These are phyloP conservation scores for Rhizopus delemar DNA, from an alignment of 371 early-diverging fungal species.

Conservation along the genomic window DNA sequence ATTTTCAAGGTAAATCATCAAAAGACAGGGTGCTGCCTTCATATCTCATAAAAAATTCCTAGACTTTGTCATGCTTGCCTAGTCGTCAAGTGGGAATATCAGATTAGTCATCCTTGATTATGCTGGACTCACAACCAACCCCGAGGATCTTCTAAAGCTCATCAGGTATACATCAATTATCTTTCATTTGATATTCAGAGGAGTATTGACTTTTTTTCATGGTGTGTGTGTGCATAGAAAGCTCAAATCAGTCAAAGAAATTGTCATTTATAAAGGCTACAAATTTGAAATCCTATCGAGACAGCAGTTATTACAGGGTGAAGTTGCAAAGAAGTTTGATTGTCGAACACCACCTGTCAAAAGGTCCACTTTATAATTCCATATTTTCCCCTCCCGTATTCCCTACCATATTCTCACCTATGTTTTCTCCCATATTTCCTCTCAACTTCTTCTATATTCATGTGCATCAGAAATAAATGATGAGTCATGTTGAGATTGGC, in stretches of 20 bases:
- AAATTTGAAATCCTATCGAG: slow-evolving; percentile 3
- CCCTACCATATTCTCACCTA: not conserved
- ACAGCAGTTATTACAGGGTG: slow-evolving; percentile 1
- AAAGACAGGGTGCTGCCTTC: not conserved
- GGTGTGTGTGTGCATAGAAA: slow-evolving; percentile 9
- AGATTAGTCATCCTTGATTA: not conserved
- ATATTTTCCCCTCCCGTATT: not conserved
- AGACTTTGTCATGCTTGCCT: not conserved
- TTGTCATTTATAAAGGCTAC: slow-evolving; percentile 3
- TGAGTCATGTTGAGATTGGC: too few relatives aligned
- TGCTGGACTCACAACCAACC: slow-evolving; percentile 3
- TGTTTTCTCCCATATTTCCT: slow-evolving; percentile 1
- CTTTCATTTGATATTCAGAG: slow-evolving; percentile 5
- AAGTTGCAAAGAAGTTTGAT: slow-evolving; percentile 4
- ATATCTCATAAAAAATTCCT: not conserved
- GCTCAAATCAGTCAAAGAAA: slow-evolving; percentile 1
- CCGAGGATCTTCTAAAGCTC: slow-evolving; percentile 5
- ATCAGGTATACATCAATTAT: slow-evolving; percentile 3
- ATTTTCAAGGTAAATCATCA: not conserved
- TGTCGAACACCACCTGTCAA: not conserved
- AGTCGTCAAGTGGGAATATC: not conserved
- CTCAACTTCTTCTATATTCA: not conserved
- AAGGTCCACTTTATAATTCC: not conserved
- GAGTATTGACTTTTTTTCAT: slow-evolving; percentile 1
- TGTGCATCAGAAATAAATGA: not conserved